These are phyloP conservation scores for Cercospora brassicicola DNA, from an alignment of 2,329 filamentous ascomycete species.

Conservation along the genomic window DNA sequence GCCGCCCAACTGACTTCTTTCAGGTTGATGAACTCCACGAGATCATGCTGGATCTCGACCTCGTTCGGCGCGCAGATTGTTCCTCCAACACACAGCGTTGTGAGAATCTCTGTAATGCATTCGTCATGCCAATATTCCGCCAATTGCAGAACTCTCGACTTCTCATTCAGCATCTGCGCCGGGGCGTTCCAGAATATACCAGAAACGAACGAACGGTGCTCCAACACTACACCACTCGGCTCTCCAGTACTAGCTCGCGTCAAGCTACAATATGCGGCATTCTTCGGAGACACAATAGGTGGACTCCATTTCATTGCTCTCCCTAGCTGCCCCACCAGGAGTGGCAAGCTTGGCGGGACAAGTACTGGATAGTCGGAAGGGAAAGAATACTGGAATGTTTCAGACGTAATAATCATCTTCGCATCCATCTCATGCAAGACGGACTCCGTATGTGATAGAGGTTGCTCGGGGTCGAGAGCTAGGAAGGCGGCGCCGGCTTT, in stretches of 20 bases:
- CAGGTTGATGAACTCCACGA: not conserved
- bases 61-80: not conserved
- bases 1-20: not conserved
- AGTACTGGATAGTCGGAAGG: not conserved
- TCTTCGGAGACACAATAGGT: not conserved
- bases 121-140: not conserved
- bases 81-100: not conserved
- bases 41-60: not conserved
- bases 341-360: not conserved
- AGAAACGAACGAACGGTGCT: conserved; percentile 15
- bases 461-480: conserved; percentile 39
- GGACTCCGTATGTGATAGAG: conserved; percentile 2
- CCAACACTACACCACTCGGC: conserved; percentile 16
- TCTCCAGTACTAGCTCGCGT: conserved; percentile 13
- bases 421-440: conserved; percentile 28
- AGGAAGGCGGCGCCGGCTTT: conserved; percentile 43
- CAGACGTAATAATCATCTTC: conserved; percentile 20
- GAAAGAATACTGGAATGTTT: not conserved
- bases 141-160: not conserved
- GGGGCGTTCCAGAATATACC: not conserved
- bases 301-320: not conserved
- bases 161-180: not conserved
- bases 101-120: not conserved
- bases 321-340: not conserved
- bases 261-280: conserved; percentile 2